phyloP scores from a whole-genome alignment of 768 basidiomycete genomes.

The Boletales sp. region DNA sequence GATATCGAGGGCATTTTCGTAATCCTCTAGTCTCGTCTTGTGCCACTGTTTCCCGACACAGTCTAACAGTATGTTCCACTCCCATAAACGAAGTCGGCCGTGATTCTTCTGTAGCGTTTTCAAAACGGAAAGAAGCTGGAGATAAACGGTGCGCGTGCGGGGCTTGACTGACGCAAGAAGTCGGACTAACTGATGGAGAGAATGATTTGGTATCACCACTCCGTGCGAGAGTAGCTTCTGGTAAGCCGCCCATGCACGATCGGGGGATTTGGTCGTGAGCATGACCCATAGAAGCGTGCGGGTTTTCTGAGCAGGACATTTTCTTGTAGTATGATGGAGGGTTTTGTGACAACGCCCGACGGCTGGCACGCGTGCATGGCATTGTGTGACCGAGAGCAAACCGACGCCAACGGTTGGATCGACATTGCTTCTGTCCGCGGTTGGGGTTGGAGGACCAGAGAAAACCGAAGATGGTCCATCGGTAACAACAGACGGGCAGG shows the following conservation, averaged over 20 bases:
- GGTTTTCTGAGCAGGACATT: slow-evolving; percentile 17
- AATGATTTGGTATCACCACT: slow-evolving; percentile 29
- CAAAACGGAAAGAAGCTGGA: slow-evolving; percentile 67
- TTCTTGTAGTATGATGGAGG: slow-evolving; percentile 8
- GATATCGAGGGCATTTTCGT: slow-evolving; percentile 55
- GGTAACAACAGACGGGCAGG: not conserved
- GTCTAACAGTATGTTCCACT: slow-evolving; percentile 77
- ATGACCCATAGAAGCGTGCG: slow-evolving; percentile 30
- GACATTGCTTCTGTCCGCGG: slow-evolving; percentile 2
- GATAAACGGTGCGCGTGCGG: slow-evolving; percentile 56
- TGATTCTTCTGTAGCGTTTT: slow-evolving; percentile 53
- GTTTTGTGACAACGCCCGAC: not conserved
- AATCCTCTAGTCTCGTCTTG: slow-evolving; percentile 53
- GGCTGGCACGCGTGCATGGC: not conserved
- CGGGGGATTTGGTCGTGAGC: slow-evolving; percentile 28
- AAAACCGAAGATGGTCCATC: not conserved
- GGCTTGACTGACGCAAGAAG: slow-evolving; percentile 53
- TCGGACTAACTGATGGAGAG: slow-evolving; percentile 60
- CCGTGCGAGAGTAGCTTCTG: slow-evolving; percentile 27
- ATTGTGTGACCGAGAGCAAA: slow-evolving; percentile 7
- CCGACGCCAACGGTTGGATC: slow-evolving; percentile 4
- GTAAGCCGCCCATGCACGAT: slow-evolving; percentile 46
- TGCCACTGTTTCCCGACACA: slow-evolving; percentile 65
- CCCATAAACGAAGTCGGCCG: slow-evolving; percentile 53
- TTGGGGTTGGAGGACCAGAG: not conserved